Evolutionary conservation across 1,139 yeast genomes (phyloP).

Genomic region (Taphrina populina): DNA sequence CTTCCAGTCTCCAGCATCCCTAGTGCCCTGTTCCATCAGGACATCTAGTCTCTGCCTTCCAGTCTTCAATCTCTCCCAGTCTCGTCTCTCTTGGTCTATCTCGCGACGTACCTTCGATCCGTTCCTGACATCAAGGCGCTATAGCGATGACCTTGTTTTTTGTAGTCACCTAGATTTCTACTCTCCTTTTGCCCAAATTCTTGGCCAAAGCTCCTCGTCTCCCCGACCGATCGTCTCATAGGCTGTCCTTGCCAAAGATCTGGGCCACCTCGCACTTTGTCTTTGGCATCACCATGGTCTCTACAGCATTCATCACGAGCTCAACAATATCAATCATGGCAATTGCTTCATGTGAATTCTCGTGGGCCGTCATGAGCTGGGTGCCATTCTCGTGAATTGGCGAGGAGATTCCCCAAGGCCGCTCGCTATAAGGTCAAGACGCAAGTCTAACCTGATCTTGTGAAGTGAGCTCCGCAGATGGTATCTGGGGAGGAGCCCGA

Average conservation of each 20-base stretch:
- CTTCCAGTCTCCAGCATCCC: too few species aligned
- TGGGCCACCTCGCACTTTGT: conserved; percentile 36
- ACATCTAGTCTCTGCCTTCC: too few species aligned
- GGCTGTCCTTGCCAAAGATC: conserved; percentile 7
- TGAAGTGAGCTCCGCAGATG: too few species aligned
- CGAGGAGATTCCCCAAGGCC: conserved; percentile 46
- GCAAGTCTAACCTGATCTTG: conserved; percentile 23
- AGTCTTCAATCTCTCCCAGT: too few species aligned
- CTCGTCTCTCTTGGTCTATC: too few species aligned
- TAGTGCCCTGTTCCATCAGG: too few species aligned
- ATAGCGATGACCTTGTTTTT: conserved; percentile 47
- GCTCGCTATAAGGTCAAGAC: conserved; percentile 22
- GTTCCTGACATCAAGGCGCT: conserved; percentile 41
- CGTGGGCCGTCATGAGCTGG: conserved; percentile 50
- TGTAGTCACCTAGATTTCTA: conserved; percentile 44
- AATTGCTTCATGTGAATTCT: conserved; percentile 46
- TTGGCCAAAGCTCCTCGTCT: conserved; percentile 41
- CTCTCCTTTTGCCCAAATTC: conserved; percentile 41
- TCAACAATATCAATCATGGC: conserved; percentile 43
- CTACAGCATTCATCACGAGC: conserved; percentile 43
- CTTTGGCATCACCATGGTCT: conserved; percentile 45
- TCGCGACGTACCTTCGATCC: too few species aligned
- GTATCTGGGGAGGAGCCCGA: too few species aligned
- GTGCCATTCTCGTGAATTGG: conserved; percentile 50
- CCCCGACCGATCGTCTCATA: conserved; percentile 2